phyloP scores from a whole-genome alignment of 768 basidiomycete species.

The Kwoniella dejecticola region DNA sequence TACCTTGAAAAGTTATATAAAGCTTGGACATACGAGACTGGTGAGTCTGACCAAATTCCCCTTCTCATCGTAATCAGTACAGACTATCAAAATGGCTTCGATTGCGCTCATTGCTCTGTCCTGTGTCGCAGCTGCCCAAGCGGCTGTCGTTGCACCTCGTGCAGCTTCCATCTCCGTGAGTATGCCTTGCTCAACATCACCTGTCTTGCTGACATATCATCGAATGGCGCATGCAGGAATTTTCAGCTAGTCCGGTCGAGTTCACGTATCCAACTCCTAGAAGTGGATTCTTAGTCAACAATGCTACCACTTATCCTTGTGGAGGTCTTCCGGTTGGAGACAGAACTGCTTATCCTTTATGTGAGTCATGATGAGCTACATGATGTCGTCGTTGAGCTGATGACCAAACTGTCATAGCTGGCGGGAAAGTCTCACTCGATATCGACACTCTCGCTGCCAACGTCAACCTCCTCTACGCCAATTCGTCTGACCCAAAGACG shows the following conservation, averaged over 20 bases:
- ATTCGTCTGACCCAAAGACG: slow-evolving; percentile 17
- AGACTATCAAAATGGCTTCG: slow-evolving; percentile 6
- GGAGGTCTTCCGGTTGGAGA: slow-evolving; percentile 18
- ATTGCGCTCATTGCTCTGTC: slow-evolving; percentile 3
- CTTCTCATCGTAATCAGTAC: too few relatives aligned
- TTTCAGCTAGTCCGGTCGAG: slow-evolving; percentile 7
- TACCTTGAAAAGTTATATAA: too few relatives aligned
- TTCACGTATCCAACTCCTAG: slow-evolving; percentile 18
- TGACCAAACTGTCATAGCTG: too few relatives aligned
- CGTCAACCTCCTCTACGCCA: slow-evolving; percentile 34
- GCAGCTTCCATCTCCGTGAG: slow-evolving; percentile 13
- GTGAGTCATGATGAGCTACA: too few relatives aligned
- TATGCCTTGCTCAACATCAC: background rate
- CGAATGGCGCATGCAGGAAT: slow-evolving; percentile 3
- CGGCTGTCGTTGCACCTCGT: slow-evolving; percentile 1
- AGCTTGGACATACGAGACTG: too few relatives aligned
- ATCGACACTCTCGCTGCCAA: slow-evolving; percentile 24
- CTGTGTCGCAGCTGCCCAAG: background rate
- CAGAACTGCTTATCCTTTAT: slow-evolving; percentile 21
- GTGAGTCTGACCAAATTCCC: too few relatives aligned
- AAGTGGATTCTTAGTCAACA: slow-evolving; percentile 18
- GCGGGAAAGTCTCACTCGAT: slow-evolving; percentile 32
- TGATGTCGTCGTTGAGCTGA: too few relatives aligned
- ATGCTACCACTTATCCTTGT: slow-evolving; percentile 24
- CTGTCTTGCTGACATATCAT: background rate